These are phyloP conservation scores for Candida suzukii DNA, from an alignment of 805 yeast genomes.

Conservation along the genomic window DNA sequence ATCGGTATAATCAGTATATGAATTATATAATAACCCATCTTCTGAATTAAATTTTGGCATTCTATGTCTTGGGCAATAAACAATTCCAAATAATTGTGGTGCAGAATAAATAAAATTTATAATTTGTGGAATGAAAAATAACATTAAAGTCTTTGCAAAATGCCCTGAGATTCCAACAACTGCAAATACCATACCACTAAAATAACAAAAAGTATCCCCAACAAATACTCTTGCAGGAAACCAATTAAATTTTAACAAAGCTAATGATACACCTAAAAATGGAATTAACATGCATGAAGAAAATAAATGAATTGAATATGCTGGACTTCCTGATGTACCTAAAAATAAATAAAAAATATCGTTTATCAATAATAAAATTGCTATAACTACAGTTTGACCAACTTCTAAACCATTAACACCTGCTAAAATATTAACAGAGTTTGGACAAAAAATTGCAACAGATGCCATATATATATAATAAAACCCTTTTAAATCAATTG, in stretches of 20 bases:
- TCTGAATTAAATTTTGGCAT: slow-evolving; percentile 67
- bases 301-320: slow-evolving; percentile 76
- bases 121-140: slow-evolving; percentile 87
- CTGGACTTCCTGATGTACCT: slow-evolving; percentile 33
- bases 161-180: slow-evolving; percentile 95
- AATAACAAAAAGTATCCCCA: slow-evolving; percentile 97
- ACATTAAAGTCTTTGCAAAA: slow-evolving; percentile 84
- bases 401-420: slow-evolving; percentile 97
- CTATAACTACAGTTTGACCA: slow-evolving; percentile 84
- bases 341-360: slow-evolving; percentile 58
- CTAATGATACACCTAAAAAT: slow-evolving; percentile 76
- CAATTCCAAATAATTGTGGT: slow-evolving; percentile 83
- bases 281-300: slow-evolving; percentile 79
- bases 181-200: slow-evolving; percentile 98
- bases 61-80: slow-evolving; percentile 95
- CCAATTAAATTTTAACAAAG: slow-evolving; percentile 73
- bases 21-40: slow-evolving; percentile 73
- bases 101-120: slow-evolving; percentile 81
- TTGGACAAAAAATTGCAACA: slow-evolving; percentile 89
- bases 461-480: slow-evolving; percentile 90
- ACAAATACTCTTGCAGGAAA: slow-evolving; percentile 92
- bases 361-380: slow-evolving; percentile 62
- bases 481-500: slow-evolving; percentile 68
- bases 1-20: slow-evolving; percentile 39
- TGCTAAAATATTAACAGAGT: slow-evolving; percentile 91